Base-by-base conservation (phyloP, 371 early-diverging fungal species). In the Mortierella sp. region DNA sequence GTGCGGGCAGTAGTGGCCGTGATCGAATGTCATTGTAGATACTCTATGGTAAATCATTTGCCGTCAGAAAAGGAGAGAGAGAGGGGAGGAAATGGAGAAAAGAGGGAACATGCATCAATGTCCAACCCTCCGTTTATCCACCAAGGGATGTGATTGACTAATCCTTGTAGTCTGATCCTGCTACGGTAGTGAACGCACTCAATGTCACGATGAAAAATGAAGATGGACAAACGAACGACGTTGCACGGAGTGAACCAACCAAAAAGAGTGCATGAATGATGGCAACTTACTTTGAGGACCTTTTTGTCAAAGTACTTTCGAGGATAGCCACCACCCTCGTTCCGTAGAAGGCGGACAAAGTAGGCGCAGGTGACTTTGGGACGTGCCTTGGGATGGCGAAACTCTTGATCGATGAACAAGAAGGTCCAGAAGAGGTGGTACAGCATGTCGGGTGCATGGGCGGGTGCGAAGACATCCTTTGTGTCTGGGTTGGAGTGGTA, bases 351-450 rank as follows among this genome's bases (percentile, higher is more conserved):
- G 1, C 78, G 73, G 1, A 87, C 74, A 76, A 83, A 87, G 46
- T 83, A 87, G 35, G 51, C 74, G 16, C 87, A 83, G 21, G 83
- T 75, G 44, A 87, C 87, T 41, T 82, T 87, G 74, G 81, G 35
- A 6, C 78, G 75, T 8, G 77, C 38, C 16, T 79, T 80, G 16
- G 83, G 83, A 51, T 87, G 78, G 1, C 87, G 78, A 63, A 83
- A 81, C 43, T 87, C 81, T 72, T 87, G 87, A 46, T 87, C 87
- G 43, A 87, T 83, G 41, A 87, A 87, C 4, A 87, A 51, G 54
- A 83, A 75, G 0, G 87, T 87, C 87, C 87, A 87, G 54, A 87
- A 83, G 75, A 87, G 87, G 54, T 78, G 76, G 41, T 83, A 87
- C 1, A 87, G 71, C 71, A 80, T 74, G 44, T 87, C 87, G n/a